Base-by-base conservation (phyloP, 2,329 filamentous ascomycete species). In the Trichoderma pleuroti region DNA sequence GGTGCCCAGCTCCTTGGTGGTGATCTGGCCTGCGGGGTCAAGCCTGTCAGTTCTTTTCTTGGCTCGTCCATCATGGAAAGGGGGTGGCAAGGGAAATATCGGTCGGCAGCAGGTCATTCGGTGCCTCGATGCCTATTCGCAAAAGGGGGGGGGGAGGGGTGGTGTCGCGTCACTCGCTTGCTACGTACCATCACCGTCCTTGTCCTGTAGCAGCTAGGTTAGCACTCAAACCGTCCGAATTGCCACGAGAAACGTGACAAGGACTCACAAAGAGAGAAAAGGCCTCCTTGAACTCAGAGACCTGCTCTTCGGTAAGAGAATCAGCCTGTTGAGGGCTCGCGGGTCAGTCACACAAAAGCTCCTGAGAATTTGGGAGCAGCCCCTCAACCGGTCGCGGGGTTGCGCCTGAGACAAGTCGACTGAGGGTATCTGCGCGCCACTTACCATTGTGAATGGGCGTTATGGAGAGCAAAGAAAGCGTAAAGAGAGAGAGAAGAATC, bases 251-350 rank as follows among this genome's bases (percentile, higher is more conserved):
- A 24, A 63, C 6, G 5, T 57, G 39, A 9, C 8, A 56, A 57
- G 26, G 59, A 28, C 96, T 91, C 91, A 99, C 96, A 85, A 99
- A 99, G 76, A 99, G 93, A 83, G 96, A 99, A 87, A 99, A 99
- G 70, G 96, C 96, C 87, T 99, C 96, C 92, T 98, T 99, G 89
- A 98, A 99, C 87, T 99, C 96, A 82, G 96, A 98, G 83, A 99
- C 96, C 90, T 99, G 96, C 87, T 99, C 96, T 89, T 99, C 96
- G 78, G 96, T 98, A 81, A 99, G 92, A 84, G 95, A 95, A 83
- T 99, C 96, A 83, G 95, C 95, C 95, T 98, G 82, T 70, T 68
- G 49, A 61, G 65, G 21, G 73, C 65, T 71, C 70, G 64, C 71
- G 52, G 66, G 76, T 80, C 72, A 77, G 78, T 73, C 57, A 56